phyloP scores from a whole-genome alignment of 1,139 yeast genomes.

The Yarrowia galli region DNA sequence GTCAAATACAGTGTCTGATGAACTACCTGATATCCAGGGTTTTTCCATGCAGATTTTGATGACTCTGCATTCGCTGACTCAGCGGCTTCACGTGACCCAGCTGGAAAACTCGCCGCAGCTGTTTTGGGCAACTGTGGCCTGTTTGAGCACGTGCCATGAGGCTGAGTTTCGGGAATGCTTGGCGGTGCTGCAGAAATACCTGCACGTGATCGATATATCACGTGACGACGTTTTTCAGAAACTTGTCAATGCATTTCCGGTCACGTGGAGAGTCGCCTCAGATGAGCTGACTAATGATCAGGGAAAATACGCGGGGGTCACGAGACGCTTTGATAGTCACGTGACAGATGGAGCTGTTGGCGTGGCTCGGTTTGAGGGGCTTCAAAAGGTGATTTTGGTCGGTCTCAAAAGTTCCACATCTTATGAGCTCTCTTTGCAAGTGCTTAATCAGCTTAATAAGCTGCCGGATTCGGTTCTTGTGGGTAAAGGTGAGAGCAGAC shows the following conservation, averaged over 20 bases:
- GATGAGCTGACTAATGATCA: slow-evolving; percentile 24
- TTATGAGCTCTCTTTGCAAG: slow-evolving; percentile 76
- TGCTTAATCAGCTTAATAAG: slow-evolving; percentile 73
- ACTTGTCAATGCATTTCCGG: slow-evolving; percentile 88
- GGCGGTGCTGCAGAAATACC: slow-evolving; percentile 79
- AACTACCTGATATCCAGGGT: slow-evolving; percentile 88
- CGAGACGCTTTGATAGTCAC: slow-evolving; percentile 24
- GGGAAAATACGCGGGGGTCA: slow-evolving; percentile 27
- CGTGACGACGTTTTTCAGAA: slow-evolving; percentile 86
- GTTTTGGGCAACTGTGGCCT: slow-evolving; percentile 96
- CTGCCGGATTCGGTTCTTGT: slow-evolving; percentile 78
- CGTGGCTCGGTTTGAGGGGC: slow-evolving; percentile 80
- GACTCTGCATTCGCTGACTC: slow-evolving; percentile 92
- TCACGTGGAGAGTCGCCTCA: slow-evolving; percentile 69
- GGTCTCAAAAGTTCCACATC: slow-evolving; percentile 85
- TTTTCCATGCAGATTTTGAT: slow-evolving; percentile 96
- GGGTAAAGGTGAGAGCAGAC: slow-evolving; percentile 68
- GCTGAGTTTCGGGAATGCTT: slow-evolving; percentile 90
- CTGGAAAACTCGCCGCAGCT: slow-evolving; percentile 88
- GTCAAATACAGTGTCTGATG: slow-evolving; percentile 92
- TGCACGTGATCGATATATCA: slow-evolving; percentile 85
- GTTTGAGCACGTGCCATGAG: slow-evolving; percentile 88
- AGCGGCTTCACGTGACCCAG: slow-evolving; percentile 79
- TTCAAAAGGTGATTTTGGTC: slow-evolving; percentile 76
- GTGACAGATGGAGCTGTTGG: slow-evolving; percentile 19